Percentiles rank a stretch among this genome's conserved stretches.
These are phyloP conservation scores for Serendipita sp. DNA, from an alignment of 768 basidiomycete species.

Conservation along the genomic window DNA sequence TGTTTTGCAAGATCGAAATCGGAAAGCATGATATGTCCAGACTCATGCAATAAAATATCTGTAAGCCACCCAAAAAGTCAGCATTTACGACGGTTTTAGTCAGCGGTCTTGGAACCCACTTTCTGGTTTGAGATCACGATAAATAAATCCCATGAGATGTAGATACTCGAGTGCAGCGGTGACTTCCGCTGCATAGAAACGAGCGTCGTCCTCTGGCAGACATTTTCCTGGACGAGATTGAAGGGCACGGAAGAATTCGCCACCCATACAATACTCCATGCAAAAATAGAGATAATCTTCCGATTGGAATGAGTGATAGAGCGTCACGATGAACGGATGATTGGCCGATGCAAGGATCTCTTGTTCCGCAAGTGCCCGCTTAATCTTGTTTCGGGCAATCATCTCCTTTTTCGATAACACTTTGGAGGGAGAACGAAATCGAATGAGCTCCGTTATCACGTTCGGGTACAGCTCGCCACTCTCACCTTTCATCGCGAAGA, in stretches of 20 bases:
- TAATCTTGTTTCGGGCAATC: conserved; percentile 99
- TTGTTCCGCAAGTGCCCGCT: conserved; percentile 94
- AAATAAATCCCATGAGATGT: conserved; percentile 98
- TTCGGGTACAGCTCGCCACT: conserved; percentile 6
- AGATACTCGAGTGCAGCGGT: conserved; percentile 95
- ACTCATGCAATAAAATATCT: conserved; percentile 97
- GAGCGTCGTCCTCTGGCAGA: conserved; percentile 83
- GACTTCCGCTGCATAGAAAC: conserved; percentile 98
- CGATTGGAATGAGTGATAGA: conserved; percentile 98
- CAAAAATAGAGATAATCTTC: conserved; percentile 97
- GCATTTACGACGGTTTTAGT: neutral
- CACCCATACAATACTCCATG: conserved; percentile 99
- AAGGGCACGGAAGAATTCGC: conserved; percentile 96
- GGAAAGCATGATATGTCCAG: conserved; percentile 98
- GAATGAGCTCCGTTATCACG: conserved; percentile 14
- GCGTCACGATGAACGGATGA: conserved; percentile 98
- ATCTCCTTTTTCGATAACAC: conserved; percentile 98
- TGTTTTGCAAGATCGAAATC: conserved; percentile 99
- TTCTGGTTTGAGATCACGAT: conserved; percentile 97
- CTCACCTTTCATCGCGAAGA: conserved; percentile 99
- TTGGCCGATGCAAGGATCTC: conserved; percentile 98
- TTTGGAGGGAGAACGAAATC: conserved; percentile 22
- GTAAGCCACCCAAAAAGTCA: conserved; percentile 12
- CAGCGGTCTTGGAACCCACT: conserved; percentile 44
- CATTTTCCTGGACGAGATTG: conserved; percentile 96